Conservation (phyloP, 2,329 filamentous ascomycete species). For the Niveomyces coronatus region DNA sequence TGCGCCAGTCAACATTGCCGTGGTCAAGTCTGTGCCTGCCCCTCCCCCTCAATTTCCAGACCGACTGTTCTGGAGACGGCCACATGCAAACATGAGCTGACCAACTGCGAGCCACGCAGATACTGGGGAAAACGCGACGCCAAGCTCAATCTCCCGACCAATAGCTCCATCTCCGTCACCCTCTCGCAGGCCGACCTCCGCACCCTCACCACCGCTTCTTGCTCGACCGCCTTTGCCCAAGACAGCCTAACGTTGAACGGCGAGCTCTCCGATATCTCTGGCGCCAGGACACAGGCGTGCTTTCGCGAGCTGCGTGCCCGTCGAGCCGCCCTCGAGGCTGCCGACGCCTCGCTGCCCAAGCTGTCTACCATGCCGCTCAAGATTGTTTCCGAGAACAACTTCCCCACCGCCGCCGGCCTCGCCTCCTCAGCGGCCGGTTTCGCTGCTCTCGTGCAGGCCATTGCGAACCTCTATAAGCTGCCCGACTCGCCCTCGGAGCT, state of each 20-base stretch:
- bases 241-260: conserved; percentile 79
- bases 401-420: conserved; percentile 91
- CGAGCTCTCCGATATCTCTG: conserved; percentile 70
- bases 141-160: conserved; percentile 91
- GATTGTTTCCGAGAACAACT: conserved; percentile 96
- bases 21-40: conserved; percentile 63
- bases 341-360: conserved; percentile 66
- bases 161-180: conserved; percentile 94
- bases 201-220: conserved; percentile 91
- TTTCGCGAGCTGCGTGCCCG: conserved; percentile 75
- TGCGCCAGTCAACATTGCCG: conserved; percentile 94
- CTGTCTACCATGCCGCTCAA: conserved; percentile 68
- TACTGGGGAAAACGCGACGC: conserved; percentile 97
- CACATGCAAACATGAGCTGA: neutral
- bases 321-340: conserved; percentile 62
- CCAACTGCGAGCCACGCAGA: conserved; percentile 22
- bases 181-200: conserved; percentile 89
- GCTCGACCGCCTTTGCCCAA: conserved; percentile 59
- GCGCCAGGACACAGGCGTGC: conserved; percentile 87
- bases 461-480: conserved; percentile 85
- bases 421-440: conserved; percentile 62
- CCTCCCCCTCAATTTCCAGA: neutral
- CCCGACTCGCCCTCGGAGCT: conserved; percentile 73
- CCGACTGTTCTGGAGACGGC: neutral
- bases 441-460: conserved; percentile 65